phyloP scores from a whole-genome alignment of 1,284 basidiomycete species.

The Anthracocystis walkeri region DNA sequence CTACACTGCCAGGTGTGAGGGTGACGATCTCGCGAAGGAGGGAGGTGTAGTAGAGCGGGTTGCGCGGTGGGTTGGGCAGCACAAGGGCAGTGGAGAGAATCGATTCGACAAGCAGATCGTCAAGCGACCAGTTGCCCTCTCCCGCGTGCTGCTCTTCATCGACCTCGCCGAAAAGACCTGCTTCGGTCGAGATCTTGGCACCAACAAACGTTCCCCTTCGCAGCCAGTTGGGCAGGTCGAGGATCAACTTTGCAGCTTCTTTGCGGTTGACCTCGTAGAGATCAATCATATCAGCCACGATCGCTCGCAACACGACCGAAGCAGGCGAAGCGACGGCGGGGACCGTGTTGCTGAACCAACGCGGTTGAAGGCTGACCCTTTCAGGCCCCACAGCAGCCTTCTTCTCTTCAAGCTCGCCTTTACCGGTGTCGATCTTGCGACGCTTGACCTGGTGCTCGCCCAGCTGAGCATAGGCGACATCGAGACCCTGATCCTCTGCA shows the following conservation, averaged over 20 bases:
- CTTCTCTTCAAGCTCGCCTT: slow-evolving; percentile 56
- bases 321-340: slow-evolving; percentile 79
- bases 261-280: slow-evolving; percentile 97
- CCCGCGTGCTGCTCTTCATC: slow-evolving; percentile 64
- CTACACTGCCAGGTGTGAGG: slow-evolving; percentile 87
- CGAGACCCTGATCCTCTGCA: slow-evolving; percentile 56
- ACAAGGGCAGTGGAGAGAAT: slow-evolving; percentile 81
- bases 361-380: slow-evolving; percentile 38
- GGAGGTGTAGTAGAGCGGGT: slow-evolving; percentile 83
- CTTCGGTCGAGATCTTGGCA: slow-evolving; percentile 43
- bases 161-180: slow-evolving; percentile 62
- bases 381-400: slow-evolving; percentile 59
- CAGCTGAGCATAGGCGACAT: slow-evolving; percentile 38
- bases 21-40: slow-evolving; percentile 95
- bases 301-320: slow-evolving; percentile 83
- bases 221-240: slow-evolving; percentile 89
- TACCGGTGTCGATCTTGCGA: slow-evolving; percentile 54
- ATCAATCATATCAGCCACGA: slow-evolving; percentile 84
- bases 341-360: slow-evolving; percentile 71
- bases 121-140: slow-evolving; percentile 57
- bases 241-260: slow-evolving; percentile 86
- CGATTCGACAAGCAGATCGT: slow-evolving; percentile 72
- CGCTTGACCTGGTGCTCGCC: slow-evolving; percentile 40
- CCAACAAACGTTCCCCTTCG: slow-evolving; percentile 77
- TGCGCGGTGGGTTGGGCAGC: slow-evolving; percentile 81